Evolutionary conservation across 2,329 filamentous ascomycete species (phyloP).

Genomic region (Laburnicola sp.): DNA sequence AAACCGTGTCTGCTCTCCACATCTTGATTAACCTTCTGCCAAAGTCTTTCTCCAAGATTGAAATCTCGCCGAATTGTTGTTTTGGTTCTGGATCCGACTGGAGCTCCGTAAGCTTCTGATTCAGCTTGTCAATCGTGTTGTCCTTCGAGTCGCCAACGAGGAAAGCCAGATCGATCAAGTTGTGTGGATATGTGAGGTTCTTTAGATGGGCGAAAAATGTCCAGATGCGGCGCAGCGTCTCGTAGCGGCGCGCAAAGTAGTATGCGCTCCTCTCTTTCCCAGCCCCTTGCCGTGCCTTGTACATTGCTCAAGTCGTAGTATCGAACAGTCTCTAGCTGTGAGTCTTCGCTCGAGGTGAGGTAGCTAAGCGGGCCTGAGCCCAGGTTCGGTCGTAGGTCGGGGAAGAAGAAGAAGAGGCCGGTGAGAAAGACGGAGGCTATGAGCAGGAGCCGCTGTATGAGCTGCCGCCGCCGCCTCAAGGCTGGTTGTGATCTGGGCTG

Average conservation of each 20-base stretch:
- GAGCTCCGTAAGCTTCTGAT: conserved; percentile 73
- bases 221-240: conserved; percentile 87
- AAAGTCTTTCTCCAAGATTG: conserved; percentile 98
- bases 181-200: conserved; percentile 96
- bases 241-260: conserved; percentile 90
- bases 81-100: conserved; percentile 79
- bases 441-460: conserved; percentile 69
- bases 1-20: conserved; percentile 97
- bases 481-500: conserved; percentile 79
- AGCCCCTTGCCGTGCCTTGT: conserved; percentile 86
- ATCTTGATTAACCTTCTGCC: conserved; percentile 95
- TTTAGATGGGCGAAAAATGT: conserved; percentile 97
- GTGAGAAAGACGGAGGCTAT: conserved; percentile 60
- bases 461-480: conserved; percentile 70
- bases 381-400: conserved; percentile 69
- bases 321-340: conserved; percentile 89
- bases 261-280: conserved; percentile 95
- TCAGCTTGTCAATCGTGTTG: conserved; percentile 75
- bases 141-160: conserved; percentile 98
- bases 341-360: conserved; percentile 66
- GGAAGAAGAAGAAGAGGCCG: conserved; percentile 71
- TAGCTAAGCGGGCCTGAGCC: conserved; percentile 69
- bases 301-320: conserved; percentile 96
- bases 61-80: conserved; percentile 91
- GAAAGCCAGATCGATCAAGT: conserved; percentile 94